Base-by-base conservation (phyloP, 306 rosid genomes). In the Trichosanthes truncata region DNA sequence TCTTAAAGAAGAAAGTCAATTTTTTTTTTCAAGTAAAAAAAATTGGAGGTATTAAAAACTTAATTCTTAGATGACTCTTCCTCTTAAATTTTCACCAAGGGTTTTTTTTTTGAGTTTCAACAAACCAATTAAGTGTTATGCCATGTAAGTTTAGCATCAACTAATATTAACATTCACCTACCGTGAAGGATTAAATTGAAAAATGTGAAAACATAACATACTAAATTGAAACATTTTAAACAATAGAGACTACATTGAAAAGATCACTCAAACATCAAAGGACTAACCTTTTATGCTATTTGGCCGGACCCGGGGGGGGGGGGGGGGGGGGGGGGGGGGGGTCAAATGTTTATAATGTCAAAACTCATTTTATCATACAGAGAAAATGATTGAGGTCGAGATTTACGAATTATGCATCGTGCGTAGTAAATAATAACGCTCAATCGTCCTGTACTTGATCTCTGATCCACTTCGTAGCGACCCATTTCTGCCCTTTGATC, bases 391-490 rank as follows among this genome's bases (percentile, higher is more conserved):
- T 71, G 53, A 23, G 76, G 13, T 14, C 3, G 76, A 71, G 21
- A 71, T 71, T 71, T 45, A 23, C 21, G 23, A 26, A 14, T 14
- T 43, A 48, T 17, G 31, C 49, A 53, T 36, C 1, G 7, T 9
- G 6, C 29, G 12, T 15, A 51, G 23, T 51, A 29, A 49, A 33
- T 9, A 49, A 52, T 46, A 7, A 49, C 15, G 62, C 40, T 76
- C 83, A 86, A 76, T 89, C 87, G 9, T 83, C 74, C 15, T 68
- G 79, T 33, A 35, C 74, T 83, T 91, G 91, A 86, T 96, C 87
- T 83, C 97, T 85, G 60, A 96, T 83, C 98, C 99, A 93, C 88
- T 93, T 96, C 21, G 97, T 91, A 9, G 93, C 94, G 48, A 93
- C 97, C 98, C 99, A 96, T 79, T 96, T 95, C 80, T 86, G 88